Base-by-base conservation (phyloP, 1,284 basidiomycete species). In the Fomes fomentarius region DNA sequence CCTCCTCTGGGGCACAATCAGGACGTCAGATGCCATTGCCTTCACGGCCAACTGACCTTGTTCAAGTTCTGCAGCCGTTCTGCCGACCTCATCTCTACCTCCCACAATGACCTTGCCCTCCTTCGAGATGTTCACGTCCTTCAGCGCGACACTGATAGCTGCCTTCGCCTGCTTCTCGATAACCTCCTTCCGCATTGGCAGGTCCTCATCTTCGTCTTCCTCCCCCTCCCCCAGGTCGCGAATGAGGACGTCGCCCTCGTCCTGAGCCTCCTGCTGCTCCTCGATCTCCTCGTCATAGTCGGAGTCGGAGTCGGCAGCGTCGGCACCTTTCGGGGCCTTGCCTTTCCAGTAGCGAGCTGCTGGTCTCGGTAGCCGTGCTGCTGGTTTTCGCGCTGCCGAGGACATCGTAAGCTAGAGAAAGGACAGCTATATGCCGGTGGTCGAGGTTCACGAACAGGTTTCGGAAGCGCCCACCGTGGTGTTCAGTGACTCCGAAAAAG, bases 341-440 rank as follows among this genome's bases (percentile, higher is more conserved):
- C 91, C 90, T 63, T 89, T 89, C 86, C 89, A 89, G 70, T 93
- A 93, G 7, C 90, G 85, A 19, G 82, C 87, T 5, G 84, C 90
- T 12, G 91, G 89, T 44, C 80, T 77, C 19, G 89, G 80, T 10
- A 85, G 77, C 17, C 90, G 83, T 15, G 87, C 81, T 12, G 89
- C 89, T 57, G 83, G 82, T 63, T 91, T 91, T 53, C 84, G 79
- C 24, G 68, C 50, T 15, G 64, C 62, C 17, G 64, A 50, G 28
- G 28, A 30, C 28, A 30, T 30, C 12, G 28, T 30, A 30, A 12
- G 12, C 6, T 30, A 30, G 28, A 30, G 7, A 30, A 30, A 30
- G 28, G n/a, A n/a, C n/a, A n/a, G n/a, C n/a, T n/a, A n/a, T n/a
- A n/a, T n/a, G n/a, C n/a, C n/a, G n/a, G n/a, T n/a, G n/a, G n/a